These are phyloP conservation scores for Halenospora varia DNA, from an alignment of 495 filamentous ascomycete species.

Conservation along the genomic window DNA sequence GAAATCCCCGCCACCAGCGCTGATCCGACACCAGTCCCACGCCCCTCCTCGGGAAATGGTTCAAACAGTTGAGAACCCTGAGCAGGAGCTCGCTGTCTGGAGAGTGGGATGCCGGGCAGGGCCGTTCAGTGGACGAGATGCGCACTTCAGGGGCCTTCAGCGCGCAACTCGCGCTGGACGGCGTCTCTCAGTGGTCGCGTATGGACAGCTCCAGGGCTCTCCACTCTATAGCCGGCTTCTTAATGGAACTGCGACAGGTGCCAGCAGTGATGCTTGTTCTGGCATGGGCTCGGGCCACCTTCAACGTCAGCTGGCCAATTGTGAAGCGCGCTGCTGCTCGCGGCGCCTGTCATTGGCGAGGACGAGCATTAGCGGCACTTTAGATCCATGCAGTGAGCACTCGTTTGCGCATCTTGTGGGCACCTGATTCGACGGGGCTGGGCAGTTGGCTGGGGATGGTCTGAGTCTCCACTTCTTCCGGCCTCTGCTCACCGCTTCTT, in stretches of 20 bases:
- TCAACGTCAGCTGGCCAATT: no score
- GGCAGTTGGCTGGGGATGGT: not conserved
- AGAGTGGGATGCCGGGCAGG: not conserved
- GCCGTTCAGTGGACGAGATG: slow-evolving; percentile 1
- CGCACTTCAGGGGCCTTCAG: slow-evolving; percentile 4
- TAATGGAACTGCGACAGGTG: not conserved
- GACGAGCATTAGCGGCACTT: no score
- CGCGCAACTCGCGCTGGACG: not conserved
- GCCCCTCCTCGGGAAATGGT: not conserved
- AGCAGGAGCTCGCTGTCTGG: no score
- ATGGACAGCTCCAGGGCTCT: not conserved
- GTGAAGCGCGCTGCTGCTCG: not conserved
- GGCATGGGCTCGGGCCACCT: no score
- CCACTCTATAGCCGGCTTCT: not conserved
- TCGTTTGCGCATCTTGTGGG: slow-evolving; percentile 3
- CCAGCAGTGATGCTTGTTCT: not conserved
- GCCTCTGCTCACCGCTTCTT: slow-evolving; percentile 20
- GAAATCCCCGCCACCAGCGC: not conserved
- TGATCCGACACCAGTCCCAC: no score
- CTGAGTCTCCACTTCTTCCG: slow-evolving; percentile 9
- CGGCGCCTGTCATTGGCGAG: not conserved
- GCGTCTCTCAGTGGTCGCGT: not conserved
- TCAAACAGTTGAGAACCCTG: no score
- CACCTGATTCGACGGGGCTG: slow-evolving; percentile 17
- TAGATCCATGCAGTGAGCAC: slow-evolving; percentile 21